Evolutionary conservation across 2,329 filamentous ascomycete species (phyloP).

Genomic region (Chrysoporthe puriensis): DNA sequence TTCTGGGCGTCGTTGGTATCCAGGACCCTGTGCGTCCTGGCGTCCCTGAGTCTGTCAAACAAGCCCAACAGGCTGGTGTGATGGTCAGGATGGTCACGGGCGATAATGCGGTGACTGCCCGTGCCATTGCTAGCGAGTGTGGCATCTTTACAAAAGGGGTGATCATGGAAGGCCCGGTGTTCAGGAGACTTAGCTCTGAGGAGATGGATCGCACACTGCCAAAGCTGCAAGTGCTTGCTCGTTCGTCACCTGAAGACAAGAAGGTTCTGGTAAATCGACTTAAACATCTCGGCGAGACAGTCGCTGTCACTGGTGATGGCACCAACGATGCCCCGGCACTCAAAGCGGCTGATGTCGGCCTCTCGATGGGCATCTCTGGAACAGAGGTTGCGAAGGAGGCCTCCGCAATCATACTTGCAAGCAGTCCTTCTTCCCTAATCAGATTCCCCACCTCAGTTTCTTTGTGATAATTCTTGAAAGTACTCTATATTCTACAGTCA

Average conservation of each 20-base stretch:
- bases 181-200: slow-evolving; percentile 58
- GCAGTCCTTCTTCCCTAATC: background rate
- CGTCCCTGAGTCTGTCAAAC: slow-evolving; percentile 63
- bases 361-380: slow-evolving; percentile 69
- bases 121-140: slow-evolving; percentile 67
- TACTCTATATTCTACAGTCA: background rate
- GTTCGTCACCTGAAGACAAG: slow-evolving; percentile 64
- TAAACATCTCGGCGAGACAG: slow-evolving; percentile 59
- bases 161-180: slow-evolving; percentile 68
- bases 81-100: slow-evolving; percentile 68
- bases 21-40: slow-evolving; percentile 68
- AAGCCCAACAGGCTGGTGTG: slow-evolving; percentile 67
- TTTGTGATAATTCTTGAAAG: background rate
- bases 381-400: slow-evolving; percentile 73
- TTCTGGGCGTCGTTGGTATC: slow-evolving; percentile 72
- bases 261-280: slow-evolving; percentile 57
- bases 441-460: background rate
- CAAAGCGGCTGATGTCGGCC: slow-evolving; percentile 68
- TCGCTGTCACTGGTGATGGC: slow-evolving; percentile 68
- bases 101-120: slow-evolving; percentile 62
- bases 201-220: slow-evolving; percentile 59
- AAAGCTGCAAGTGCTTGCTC: slow-evolving; percentile 57
- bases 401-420: slow-evolving; percentile 63
- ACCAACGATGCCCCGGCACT: slow-evolving; percentile 69
- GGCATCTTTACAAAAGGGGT: slow-evolving; percentile 63